Percentiles rank a stretch among this genome's conserved stretches.
Evolutionary conservation across 257 asterid genomes (phyloP).

Genomic region (Apocynum venetum): DNA sequence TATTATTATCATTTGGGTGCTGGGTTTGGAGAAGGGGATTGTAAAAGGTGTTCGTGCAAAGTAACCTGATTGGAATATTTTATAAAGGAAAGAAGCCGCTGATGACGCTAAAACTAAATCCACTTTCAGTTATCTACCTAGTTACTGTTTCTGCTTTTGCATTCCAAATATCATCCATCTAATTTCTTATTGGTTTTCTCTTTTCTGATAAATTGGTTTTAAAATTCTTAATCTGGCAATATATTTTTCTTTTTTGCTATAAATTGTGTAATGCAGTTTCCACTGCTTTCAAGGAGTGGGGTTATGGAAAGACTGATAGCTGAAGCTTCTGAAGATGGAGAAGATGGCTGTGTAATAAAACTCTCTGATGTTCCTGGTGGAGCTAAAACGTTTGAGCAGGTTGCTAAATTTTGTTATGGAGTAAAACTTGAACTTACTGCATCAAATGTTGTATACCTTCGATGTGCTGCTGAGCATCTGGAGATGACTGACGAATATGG

Average conservation of each 20-base stretch:
- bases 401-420: conserved; percentile 92
- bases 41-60: not conserved
- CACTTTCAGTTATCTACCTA: not conserved
- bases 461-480: conserved; percentile 85
- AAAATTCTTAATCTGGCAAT: not conserved
- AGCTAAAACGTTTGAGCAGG: conserved; percentile 81
- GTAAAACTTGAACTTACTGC: conserved; percentile 92
- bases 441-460: conserved; percentile 75
- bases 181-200: not conserved
- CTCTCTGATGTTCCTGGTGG: conserved; percentile 83
- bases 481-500: conserved; percentile 92
- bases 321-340: conserved; percentile 63
- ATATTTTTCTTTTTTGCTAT: not conserved
- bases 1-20: not conserved
- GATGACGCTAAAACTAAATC: not conserved
- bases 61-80: not conserved
- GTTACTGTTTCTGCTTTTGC: not conserved
- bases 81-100: not conserved
- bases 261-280: conserved; percentile 53
- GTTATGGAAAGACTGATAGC: conserved; percentile 84
- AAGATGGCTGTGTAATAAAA: conserved; percentile 49
- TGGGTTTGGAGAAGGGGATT: not conserved
- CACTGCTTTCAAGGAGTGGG: conserved; percentile 92
- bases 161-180: not conserved
- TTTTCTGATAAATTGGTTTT: not conserved